Evolutionary conservation across 345 rosid genomes (phyloP).

Genomic region (Odontarrhena argentea): DNA sequence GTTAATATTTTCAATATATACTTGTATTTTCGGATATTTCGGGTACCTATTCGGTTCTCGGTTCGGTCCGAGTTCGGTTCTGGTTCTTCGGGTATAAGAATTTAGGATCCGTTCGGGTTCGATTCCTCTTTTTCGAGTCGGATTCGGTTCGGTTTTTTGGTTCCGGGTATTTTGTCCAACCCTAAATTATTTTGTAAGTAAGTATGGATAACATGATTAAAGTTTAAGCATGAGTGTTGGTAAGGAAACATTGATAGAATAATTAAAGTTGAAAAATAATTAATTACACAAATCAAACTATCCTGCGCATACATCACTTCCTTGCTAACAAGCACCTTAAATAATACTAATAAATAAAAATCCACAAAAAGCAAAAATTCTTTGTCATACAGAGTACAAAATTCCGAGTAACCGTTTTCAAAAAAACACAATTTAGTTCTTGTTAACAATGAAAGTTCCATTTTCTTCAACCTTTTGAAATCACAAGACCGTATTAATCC

Average conservation of each 20-base stretch:
- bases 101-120: too few relatives aligned
- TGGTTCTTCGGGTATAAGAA: too few relatives aligned
- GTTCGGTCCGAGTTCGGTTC: too few relatives aligned
- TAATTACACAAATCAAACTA: slow-evolving; percentile 14
- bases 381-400: neutral
- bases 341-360: neutral
- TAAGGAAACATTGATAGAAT: slow-evolving; percentile 9
- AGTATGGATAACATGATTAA: slow-evolving; percentile 37
- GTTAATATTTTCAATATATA: too few relatives aligned
- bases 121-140: too few relatives aligned
- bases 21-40: too few relatives aligned
- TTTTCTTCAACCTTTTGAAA: slow-evolving; percentile 28
- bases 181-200: neutral
- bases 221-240: slow-evolving; percentile 20
- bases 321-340: slow-evolving; percentile 28
- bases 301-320: neutral
- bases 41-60: too few relatives aligned
- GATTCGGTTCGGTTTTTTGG: too few relatives aligned
- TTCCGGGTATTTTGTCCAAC: too few relatives aligned
- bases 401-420: slow-evolving; percentile 26
- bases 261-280: slow-evolving; percentile 28
- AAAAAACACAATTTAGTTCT: neutral
- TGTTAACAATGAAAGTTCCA: slow-evolving; percentile 27
- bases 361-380: neutral
- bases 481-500: neutral